These are phyloP conservation scores for Chlorophyllum brunneum DNA, from an alignment of 768 basidiomycete genomes.

Conservation along the genomic window DNA sequence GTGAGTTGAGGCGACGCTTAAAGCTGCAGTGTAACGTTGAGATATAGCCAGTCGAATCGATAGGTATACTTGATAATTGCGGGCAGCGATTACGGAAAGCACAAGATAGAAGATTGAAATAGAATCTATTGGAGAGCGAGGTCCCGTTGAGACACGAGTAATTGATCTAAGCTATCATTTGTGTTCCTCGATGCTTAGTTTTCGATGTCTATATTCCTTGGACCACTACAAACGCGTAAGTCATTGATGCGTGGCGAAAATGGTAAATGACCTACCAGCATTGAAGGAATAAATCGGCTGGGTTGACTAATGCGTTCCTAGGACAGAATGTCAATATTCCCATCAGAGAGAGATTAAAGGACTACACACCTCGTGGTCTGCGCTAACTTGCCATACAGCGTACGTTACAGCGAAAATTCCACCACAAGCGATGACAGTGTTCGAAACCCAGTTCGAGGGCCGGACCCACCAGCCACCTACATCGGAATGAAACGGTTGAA, in stretches of 20 bases:
- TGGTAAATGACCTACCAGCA: conserved; percentile 48
- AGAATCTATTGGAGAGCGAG: background rate
- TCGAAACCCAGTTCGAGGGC: conserved; percentile 84
- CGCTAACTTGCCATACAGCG: conserved; percentile 65
- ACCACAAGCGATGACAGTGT: conserved; percentile 70
- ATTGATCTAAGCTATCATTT: too few species aligned
- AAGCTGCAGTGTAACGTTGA: too few species aligned
- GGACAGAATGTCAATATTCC: background rate
- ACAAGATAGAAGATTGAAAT: too few species aligned
- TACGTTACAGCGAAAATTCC: conserved; percentile 69
- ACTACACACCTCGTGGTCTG: conserved; percentile 69
- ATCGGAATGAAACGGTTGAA: conserved; percentile 10
- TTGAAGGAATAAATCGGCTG: conserved; percentile 71
- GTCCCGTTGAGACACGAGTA: too few species aligned
- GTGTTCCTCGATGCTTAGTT: conserved; percentile 2
- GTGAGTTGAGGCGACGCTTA: too few species aligned
- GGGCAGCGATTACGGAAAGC: too few species aligned
- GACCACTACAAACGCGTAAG: conserved; percentile 25
- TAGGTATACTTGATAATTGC: too few species aligned
- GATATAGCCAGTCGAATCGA: too few species aligned
- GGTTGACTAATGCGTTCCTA: conserved; percentile 62
- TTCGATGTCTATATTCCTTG: conserved; percentile 27
- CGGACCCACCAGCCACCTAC: conserved; percentile 97
- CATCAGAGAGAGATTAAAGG: background rate
- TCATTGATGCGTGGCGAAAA: background rate